Conservation (phyloP, 768 basidiomycete genomes). For the Suillus placidus region DNA sequence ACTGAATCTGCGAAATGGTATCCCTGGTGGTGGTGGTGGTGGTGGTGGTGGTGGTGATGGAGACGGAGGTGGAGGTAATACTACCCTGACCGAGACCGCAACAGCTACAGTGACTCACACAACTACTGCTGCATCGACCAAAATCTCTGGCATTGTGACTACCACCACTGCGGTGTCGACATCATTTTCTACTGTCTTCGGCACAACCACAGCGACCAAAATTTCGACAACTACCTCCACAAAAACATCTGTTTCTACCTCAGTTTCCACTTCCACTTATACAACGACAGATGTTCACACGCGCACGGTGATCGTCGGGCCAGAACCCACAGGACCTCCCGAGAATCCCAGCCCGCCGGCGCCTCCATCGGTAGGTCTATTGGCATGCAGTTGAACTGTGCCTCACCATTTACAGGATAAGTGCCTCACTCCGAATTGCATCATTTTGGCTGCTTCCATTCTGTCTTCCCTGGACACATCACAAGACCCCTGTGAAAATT, state of each 20-base stretch:
- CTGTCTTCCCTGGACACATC: constrained; percentile 77
- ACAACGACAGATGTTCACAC: constrained; percentile 40
- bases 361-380: constrained; percentile 51
- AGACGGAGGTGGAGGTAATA: constrained; percentile 29
- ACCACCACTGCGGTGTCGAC: constrained; percentile 39
- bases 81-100: constrained; percentile 37
- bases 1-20: constrained; percentile 53
- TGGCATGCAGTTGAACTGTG: not conserved
- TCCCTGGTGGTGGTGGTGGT: constrained; percentile 28
- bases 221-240: constrained; percentile 46
- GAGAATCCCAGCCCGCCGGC: constrained; percentile 56
- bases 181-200: constrained; percentile 34
- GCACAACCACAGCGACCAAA: constrained; percentile 40
- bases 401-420: constrained; percentile 45
- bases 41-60: constrained; percentile 29
- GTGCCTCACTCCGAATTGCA: constrained; percentile 81
- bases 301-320: constrained; percentile 44
- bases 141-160: constrained; percentile 30
- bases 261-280: constrained; percentile 35
- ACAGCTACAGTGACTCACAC: constrained; percentile 35
- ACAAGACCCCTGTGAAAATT: constrained; percentile 93
- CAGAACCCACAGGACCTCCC: constrained; percentile 43
- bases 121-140: constrained; percentile 28
- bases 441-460: constrained; percentile 80
- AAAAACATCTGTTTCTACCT: constrained; percentile 40